Evolutionary conservation across 1,284 basidiomycete species (phyloP).

Genomic region (Abortiporus biennis): DNA sequence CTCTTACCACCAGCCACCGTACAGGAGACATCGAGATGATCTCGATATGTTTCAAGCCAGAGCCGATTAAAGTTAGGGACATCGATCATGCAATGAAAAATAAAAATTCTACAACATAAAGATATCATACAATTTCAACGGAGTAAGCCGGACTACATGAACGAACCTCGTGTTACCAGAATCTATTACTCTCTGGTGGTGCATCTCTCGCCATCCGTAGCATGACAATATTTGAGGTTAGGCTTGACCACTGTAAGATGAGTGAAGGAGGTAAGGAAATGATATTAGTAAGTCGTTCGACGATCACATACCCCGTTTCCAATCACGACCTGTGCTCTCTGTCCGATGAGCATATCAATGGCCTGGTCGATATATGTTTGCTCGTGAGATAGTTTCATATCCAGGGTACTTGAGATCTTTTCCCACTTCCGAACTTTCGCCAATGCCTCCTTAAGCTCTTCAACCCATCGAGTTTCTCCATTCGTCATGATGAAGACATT

Average conservation of each 20-base stretch:
- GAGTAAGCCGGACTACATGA: no score
- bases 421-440: slow-evolving; percentile 40
- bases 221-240: slow-evolving; percentile 18
- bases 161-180: no score
- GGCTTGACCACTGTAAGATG: slow-evolving; percentile 17
- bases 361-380: slow-evolving; percentile 35
- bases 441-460: slow-evolving; percentile 38
- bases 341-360: slow-evolving; percentile 42
- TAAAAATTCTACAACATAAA: no score
- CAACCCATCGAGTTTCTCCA: slow-evolving; percentile 46
- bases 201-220: slow-evolving; percentile 13
- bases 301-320: slow-evolving; percentile 63
- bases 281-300: background rate
- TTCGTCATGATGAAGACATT: slow-evolving; percentile 59
- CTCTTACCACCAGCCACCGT: no score
- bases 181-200: slow-evolving; percentile 19
- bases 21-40: no score
- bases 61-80: no score
- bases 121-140: no score
- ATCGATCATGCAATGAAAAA: no score
- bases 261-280: background rate
- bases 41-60: no score
- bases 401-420: slow-evolving; percentile 35
- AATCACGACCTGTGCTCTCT: slow-evolving; percentile 38
- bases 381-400: slow-evolving; percentile 32